phyloP scores from a whole-genome alignment of 768 basidiomycete species.

The Ephemerocybe angulata region DNA sequence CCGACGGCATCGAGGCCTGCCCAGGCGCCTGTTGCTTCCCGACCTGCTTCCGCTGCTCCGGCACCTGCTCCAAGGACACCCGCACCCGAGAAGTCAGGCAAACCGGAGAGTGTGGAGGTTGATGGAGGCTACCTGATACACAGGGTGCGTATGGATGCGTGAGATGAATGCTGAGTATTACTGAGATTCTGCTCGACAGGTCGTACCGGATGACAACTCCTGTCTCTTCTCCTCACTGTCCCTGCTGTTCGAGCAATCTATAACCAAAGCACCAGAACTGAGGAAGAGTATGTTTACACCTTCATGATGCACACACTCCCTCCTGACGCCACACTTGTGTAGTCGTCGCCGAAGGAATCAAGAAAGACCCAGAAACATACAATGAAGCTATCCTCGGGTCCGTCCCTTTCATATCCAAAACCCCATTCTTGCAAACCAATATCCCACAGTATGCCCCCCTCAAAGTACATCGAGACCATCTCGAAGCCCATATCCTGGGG shows the following conservation, averaged over 20 bases:
- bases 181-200: constrained; percentile 30
- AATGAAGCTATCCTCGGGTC: constrained; percentile 87
- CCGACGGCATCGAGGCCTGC: neutral
- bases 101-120: constrained; percentile 56
- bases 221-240: constrained; percentile 90
- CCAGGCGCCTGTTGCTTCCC: neutral
- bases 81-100: constrained; percentile 16
- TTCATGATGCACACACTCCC: neutral
- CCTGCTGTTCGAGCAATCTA: constrained; percentile 80
- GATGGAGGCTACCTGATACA: constrained; percentile 71
- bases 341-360: constrained; percentile 87
- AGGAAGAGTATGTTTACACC: constrained; percentile 59
- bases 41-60: neutral
- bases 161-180: neutral
- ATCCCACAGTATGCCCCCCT: constrained; percentile 42
- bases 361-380: constrained; percentile 65
- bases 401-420: neutral
- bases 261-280: constrained; percentile 63
- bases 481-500: constrained; percentile 83
- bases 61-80: constrained; percentile 7
- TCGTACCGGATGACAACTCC: constrained; percentile 97
- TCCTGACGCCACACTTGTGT: neutral
- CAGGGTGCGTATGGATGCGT: constrained; percentile 45
- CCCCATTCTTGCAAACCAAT: neutral
- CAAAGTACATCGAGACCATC: constrained; percentile 79